Base-by-base conservation (phyloP, 2,329 filamentous ascomycete species). In the Pseudogymnoascus sp. region DNA sequence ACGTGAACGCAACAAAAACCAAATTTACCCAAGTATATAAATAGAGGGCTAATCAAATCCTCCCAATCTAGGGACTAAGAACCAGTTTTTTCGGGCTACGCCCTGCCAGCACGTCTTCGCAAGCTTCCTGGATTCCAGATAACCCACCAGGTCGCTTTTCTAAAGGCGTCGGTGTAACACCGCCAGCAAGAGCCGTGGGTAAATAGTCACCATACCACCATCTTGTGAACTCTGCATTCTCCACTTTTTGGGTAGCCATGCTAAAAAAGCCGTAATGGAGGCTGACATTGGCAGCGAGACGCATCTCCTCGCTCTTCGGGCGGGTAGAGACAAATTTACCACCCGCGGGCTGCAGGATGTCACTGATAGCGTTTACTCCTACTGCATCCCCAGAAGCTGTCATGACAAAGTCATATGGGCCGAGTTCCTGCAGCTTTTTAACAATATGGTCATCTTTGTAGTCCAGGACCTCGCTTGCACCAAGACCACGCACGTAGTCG, bases 401-500 rank as follows among this genome's bases (percentile, higher is more conserved):
- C 40, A 42, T 42, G 40, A 21, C 16, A 42, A 42, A 42, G 38
- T 59, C 21, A 16, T 59, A 28, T 28, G 25, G 50, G 50, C 25
- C 50, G 21, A 36, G 25, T 31, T 28, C 14, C 50, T n/a, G 50
- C 25, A 59, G 25, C 16, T 28, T 59, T 18, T 28, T 6, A 14
- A 59, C 50, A 21, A 59, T 14, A 16, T 28, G 21, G 1, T 42
- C 40, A 42, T 65, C 60, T 6, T 66, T 65, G 60, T 69, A 69
- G 63, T 70, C 66, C 34, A 70, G 67, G 1, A 66, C 60, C 23
- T 63, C 56, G 10, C 62, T 42, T 10, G 67, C 67, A 10, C 67
- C 67, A 3, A 67, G 63, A 14, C 53, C 42, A 46, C 66, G 67
- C 40, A 70, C 56, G 23, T 67, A 67, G 23, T 66, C 64, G n/a